Percentiles rank a stretch among this genome's conserved stretches.
These are phyloP conservation scores for Geranium brycei DNA, from an alignment of 345 rosid species.

Conservation along the genomic window DNA sequence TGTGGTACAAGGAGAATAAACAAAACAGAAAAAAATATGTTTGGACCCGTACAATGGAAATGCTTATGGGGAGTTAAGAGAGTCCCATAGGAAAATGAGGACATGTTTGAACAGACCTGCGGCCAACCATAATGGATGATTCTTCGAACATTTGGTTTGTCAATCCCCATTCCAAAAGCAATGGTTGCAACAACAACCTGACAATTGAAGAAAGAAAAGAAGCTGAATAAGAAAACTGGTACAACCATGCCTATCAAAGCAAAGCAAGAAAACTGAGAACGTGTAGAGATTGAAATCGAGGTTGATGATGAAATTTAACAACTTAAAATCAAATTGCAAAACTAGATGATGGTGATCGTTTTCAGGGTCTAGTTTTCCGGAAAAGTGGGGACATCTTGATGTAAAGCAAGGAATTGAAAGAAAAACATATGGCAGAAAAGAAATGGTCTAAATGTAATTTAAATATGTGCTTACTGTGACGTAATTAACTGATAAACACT, in stretches of 20 bases:
- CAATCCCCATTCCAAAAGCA: conserved; percentile 96
- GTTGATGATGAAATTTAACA: background rate
- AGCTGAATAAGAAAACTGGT: background rate
- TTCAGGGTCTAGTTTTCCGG: background rate
- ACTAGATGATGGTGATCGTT: background rate
- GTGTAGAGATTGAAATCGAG: background rate
- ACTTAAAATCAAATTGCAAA: background rate
- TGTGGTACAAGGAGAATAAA: background rate
- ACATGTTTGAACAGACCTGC: conserved; percentile 37
- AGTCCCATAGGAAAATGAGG: conserved; percentile 1
- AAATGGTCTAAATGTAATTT: background rate
- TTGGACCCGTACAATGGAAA: background rate
- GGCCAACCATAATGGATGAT: conserved; percentile 94
- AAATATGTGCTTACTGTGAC: too few relatives aligned
- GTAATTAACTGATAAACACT: too few relatives aligned
- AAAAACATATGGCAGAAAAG: background rate
- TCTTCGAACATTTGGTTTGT: conserved; percentile 65
- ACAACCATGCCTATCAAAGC: background rate
- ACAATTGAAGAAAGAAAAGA: conserved; percentile 5
- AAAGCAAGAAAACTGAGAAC: background rate
- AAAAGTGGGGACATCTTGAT: background rate
- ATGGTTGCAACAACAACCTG: conserved; percentile 84
- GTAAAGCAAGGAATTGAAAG: background rate
- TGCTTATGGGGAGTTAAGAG: background rate
- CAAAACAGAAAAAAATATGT: background rate